A percentile compares a stretch with the other conserved stretches of the same genome.
Evolutionary conservation across 495 filamentous ascomycete genomes (phyloP).

Genomic region (Penicillium simplicissimum): DNA sequence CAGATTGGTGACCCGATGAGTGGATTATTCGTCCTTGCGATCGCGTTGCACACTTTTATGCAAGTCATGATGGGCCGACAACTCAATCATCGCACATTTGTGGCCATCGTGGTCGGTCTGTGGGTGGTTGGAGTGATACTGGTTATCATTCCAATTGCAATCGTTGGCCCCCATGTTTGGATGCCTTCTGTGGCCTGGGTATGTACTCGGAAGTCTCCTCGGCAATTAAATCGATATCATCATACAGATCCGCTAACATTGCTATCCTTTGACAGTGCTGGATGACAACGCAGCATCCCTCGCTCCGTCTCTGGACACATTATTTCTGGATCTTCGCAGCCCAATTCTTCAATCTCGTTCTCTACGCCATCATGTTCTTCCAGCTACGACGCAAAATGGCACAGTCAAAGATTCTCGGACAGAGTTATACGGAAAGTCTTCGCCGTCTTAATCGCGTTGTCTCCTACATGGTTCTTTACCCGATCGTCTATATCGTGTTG

Average conservation of each 20-base stretch:
- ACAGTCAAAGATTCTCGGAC: constrained; percentile 29
- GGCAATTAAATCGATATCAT: neutral
- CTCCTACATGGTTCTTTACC: constrained; percentile 65
- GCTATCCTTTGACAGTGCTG: constrained; percentile 53
- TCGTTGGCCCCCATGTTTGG: constrained; percentile 55
- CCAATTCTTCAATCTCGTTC: constrained; percentile 56
- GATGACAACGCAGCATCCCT: constrained; percentile 57
- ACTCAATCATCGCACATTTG: constrained; percentile 50
- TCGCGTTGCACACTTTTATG: constrained; percentile 63
- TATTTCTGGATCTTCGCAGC: constrained; percentile 72
- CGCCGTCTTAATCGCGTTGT: constrained; percentile 40
- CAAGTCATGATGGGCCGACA: constrained; percentile 54
- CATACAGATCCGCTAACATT: neutral
- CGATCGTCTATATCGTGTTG: constrained; percentile 63
- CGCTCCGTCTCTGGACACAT: constrained; percentile 62
- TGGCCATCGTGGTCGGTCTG: constrained; percentile 41
- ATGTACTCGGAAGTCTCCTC: constrained; percentile 25
- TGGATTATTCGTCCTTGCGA: constrained; percentile 63
- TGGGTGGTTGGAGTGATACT: constrained; percentile 60
- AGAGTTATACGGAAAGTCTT: constrained; percentile 25
- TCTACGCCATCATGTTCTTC: constrained; percentile 62
- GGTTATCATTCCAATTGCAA: constrained; percentile 50
- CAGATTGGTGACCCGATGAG: constrained; percentile 63
- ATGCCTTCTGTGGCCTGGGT: constrained; percentile 60
- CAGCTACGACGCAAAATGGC: constrained; percentile 46